These are phyloP conservation scores for Globisporangium recalcitrans DNA, from an alignment of 352 stramenopile genomes.

Conservation along the genomic window DNA sequence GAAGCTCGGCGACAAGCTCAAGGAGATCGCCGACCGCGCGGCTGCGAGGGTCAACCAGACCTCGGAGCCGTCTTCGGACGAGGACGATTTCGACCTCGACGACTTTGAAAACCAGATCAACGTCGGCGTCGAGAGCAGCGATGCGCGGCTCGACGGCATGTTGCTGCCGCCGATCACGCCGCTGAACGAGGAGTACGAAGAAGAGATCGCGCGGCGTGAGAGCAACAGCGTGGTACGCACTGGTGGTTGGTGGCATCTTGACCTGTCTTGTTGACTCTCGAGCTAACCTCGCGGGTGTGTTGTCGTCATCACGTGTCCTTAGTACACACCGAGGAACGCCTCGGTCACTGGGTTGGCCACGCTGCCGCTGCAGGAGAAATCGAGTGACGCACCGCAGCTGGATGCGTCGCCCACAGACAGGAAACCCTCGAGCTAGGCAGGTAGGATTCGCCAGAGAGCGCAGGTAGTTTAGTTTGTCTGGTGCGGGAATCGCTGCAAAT, in stretches of 20 bases:
- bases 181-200: conserved; percentile 54
- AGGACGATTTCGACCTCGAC: conserved; percentile 49
- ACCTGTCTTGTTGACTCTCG: not conserved
- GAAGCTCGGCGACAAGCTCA: conserved; percentile 75
- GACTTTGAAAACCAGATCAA: conserved; percentile 32
- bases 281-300: not conserved
- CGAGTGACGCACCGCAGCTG: not conserved
- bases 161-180: conserved; percentile 22
- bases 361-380: not conserved
- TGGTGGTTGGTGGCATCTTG: not conserved
- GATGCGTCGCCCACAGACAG: not conserved
- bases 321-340: conserved; percentile 11
- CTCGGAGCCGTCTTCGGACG: conserved; percentile 30
- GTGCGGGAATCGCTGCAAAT: too few species aligned
- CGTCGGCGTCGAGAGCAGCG: conserved; percentile 17
- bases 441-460: not conserved
- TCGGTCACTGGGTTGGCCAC: not conserved
- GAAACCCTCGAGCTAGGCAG: not conserved
- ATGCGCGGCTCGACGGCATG: conserved; percentile 6
- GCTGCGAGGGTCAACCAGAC: conserved; percentile 17
- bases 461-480: too few species aligned
- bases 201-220: conserved; percentile 55
- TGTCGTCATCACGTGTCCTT: not conserved
- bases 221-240: conserved; percentile 32
- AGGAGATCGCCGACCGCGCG: conserved; percentile 71